Evolutionary conservation across 202 grass and related monocot species (phyloP).

Genomic region (Dendrocalamus latiflorus): DNA sequence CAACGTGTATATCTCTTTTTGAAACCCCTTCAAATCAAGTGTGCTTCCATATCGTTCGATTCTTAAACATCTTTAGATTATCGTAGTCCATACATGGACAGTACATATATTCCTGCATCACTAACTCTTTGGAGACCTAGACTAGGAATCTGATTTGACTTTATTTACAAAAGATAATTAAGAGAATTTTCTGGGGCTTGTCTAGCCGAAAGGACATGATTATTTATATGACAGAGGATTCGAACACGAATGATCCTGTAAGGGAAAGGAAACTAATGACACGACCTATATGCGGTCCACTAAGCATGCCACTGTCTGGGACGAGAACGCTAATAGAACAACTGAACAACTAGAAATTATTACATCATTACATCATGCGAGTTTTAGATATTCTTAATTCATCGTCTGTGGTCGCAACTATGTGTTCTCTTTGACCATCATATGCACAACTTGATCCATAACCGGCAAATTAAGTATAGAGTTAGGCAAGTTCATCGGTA

Average conservation of each 20-base stretch:
- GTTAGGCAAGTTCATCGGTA: too few species aligned
- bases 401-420: not conserved
- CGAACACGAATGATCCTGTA: not conserved
- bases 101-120: constrained; percentile 19
- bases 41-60: too few species aligned
- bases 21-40: too few species aligned
- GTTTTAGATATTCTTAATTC: not conserved
- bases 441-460: too few species aligned
- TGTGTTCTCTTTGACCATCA: not conserved
- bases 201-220: not conserved
- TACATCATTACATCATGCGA: not conserved
- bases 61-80: too few species aligned
- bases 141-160: not conserved
- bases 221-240: constrained; percentile 6
- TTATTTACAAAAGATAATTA: not conserved
- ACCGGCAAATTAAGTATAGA: too few species aligned
- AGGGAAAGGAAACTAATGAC: constrained; percentile 11
- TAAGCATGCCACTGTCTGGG: constrained; percentile 18
- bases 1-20: too few species aligned
- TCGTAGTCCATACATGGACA: too few species aligned
- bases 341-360: not conserved
- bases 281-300: constrained; percentile 35
- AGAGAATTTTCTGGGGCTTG: not conserved
- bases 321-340: not conserved
- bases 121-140: constrained; percentile 1